phyloP scores from a whole-genome alignment of 2,329 filamentous ascomycete genomes.

The Fulvia fulva region DNA sequence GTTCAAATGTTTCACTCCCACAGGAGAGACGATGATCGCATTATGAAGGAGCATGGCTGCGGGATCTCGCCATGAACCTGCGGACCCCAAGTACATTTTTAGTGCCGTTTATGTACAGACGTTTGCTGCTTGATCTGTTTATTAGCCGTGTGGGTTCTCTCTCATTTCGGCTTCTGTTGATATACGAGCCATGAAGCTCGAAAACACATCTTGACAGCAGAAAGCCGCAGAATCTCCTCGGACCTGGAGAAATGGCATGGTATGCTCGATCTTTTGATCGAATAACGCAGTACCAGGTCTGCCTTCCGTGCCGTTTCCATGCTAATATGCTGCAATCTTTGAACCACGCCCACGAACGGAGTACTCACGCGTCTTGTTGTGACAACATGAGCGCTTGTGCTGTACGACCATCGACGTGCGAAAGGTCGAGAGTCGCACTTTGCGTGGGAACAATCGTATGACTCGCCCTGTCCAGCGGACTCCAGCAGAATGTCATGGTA shows the following conservation, averaged over 20 bases:
- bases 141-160: not conserved
- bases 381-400: no score
- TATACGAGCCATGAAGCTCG: not conserved
- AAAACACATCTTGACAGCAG: not conserved
- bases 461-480: not conserved
- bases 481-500: not conserved
- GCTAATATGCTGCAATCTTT: no score
- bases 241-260: no score
- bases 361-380: no score
- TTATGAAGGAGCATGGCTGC: not conserved
- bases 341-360: no score
- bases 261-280: no score
- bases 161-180: conserved; percentile 9
- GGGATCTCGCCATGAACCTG: not conserved
- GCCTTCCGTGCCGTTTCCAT: not conserved
- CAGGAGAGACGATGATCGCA: not conserved
- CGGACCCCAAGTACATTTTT: not conserved
- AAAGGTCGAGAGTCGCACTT: conserved; percentile 4
- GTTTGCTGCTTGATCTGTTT: conserved; percentile 1
- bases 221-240: not conserved
- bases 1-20: not conserved
- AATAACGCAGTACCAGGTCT: no score
- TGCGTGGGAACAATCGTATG: conserved; percentile 1
- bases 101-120: not conserved
- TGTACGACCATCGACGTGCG: not conserved